phyloP scores from a whole-genome alignment of 2,329 filamentous ascomycete genomes.

The Claviceps citrina region DNA sequence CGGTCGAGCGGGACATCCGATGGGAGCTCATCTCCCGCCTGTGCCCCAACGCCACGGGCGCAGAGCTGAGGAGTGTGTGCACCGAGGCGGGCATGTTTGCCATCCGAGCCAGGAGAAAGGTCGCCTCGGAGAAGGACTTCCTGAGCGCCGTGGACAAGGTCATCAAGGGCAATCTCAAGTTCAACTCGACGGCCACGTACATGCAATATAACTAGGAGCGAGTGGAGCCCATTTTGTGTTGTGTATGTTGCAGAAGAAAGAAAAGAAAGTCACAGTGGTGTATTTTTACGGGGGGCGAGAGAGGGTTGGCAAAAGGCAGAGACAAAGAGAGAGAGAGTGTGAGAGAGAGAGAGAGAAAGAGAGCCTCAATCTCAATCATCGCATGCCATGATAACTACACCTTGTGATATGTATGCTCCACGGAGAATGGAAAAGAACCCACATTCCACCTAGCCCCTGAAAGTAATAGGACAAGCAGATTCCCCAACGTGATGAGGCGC shows the following conservation, averaged over 20 bases:
- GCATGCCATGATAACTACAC: too few species aligned
- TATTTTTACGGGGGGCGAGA: too few species aligned
- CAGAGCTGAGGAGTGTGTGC: conserved; percentile 87
- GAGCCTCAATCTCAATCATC: too few species aligned
- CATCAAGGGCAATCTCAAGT: conserved; percentile 97
- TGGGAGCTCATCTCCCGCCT: conserved; percentile 97
- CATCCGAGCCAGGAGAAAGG: conserved; percentile 86
- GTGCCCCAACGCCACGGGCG: conserved; percentile 93
- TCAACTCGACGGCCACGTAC: conserved; percentile 96
- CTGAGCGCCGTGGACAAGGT: conserved; percentile 97
- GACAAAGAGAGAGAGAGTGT: too few species aligned
- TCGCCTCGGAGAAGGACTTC: conserved; percentile 98
- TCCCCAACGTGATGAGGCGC: too few species aligned
- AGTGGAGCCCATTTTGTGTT: conserved; percentile 2
- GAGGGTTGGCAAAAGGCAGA: too few species aligned
- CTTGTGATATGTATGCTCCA: not conserved
- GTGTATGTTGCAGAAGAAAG: too few species aligned
- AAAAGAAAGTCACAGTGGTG: too few species aligned
- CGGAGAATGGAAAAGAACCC: too few species aligned
- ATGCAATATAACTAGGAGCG: conserved; percentile 94
- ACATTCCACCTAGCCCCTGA: too few species aligned
- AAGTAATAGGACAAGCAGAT: too few species aligned
- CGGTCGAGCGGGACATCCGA: conserved; percentile 92
- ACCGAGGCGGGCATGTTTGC: conserved; percentile 99
- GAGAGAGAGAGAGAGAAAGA: not conserved